A percentile compares a stretch with the other conserved stretches of the same genome.
phyloP scores from a whole-genome alignment of 768 basidiomycete species.

The Calocybe indica region DNA sequence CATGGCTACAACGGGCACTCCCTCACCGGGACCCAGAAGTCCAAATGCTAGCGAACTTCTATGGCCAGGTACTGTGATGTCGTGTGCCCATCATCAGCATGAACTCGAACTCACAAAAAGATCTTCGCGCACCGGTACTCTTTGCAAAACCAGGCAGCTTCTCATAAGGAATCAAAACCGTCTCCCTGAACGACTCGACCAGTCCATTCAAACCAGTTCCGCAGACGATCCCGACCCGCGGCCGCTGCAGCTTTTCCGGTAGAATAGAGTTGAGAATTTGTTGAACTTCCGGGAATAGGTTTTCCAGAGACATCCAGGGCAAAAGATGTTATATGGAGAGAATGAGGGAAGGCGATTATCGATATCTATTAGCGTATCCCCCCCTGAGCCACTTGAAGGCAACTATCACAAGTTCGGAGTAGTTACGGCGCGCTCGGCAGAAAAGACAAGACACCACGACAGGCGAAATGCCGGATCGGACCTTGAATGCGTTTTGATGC shows the following conservation, averaged over 20 bases:
- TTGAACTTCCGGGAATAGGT: conserved; percentile 15
- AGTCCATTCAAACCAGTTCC: conserved; percentile 82
- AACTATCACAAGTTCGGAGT: too few relatives aligned
- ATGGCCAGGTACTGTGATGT: conserved; percentile 68
- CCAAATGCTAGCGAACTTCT: conserved; percentile 80
- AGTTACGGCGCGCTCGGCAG: too few relatives aligned
- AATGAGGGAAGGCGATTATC: too few relatives aligned
- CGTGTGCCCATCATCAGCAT: neutral
- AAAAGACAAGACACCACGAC: too few relatives aligned
- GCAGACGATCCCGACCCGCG: conserved; percentile 78
- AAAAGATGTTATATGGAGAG: too few relatives aligned
- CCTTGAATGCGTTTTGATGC: too few relatives aligned
- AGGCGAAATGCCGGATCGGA: too few relatives aligned
- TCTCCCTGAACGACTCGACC: conserved; percentile 51
- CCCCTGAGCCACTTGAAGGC: too few relatives aligned
- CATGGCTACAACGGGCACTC: conserved; percentile 85
- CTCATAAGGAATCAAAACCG: conserved; percentile 58
- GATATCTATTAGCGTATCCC: too few relatives aligned
- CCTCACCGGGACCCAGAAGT: conserved; percentile 51
- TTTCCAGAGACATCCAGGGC: too few relatives aligned
- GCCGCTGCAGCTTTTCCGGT: conserved; percentile 33
- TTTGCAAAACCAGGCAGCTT: conserved; percentile 67
- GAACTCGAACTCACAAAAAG: neutral
- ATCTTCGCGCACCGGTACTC: conserved; percentile 61
- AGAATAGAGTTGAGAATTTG: conserved; percentile 25